Evolutionary conservation across 1,284 basidiomycete genomes (phyloP), one percentile per base, ranked within the genome.

Genomic region (Pseudozyma pruni): DNA sequence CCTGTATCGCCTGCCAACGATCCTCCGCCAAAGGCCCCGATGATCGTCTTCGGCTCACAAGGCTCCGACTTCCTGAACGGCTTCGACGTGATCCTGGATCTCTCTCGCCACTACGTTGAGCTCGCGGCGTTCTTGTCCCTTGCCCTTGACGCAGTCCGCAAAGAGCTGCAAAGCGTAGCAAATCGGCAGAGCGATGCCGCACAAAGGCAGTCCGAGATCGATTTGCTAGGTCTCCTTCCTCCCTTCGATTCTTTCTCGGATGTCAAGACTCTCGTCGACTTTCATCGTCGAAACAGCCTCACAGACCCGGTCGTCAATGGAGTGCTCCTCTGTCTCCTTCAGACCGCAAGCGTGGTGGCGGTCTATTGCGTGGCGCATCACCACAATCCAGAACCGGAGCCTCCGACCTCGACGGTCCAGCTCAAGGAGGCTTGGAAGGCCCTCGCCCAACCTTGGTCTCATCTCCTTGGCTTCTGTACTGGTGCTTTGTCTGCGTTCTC

Each of bases 1-100:
- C 7, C 35, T 17, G 9, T 42, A 2, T 23, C 31, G 4, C 41
- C 32, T 2, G 9, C 37, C 27, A 7, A 29, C 27, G 27, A 11
- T 5, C 25, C 33, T 10, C 20, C 39, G 45, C 45, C 33, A 4
- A 29, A 40, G 14, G 37, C 45, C n/a, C 45, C 67, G 5, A 41
- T 71, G 45, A 45, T 66, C 34, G 35, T 71, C 49, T 71, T 71
- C 16, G 58, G 57, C 42, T 71, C 68, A 17, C 68, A 71, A 34
- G 68, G 68, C 27, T 64, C 61, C 17, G 57, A 66, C 44, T 71
- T 66, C 23, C 45, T 61, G 10, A 37, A n/a, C n/a, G 42, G 27
- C 34, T 61, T 66, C 25, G 57, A 71, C 10, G n/a, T 33, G 29
- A 53, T 71, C 31, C 16, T 71, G 0, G 34, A 19, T 4, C 56